phyloP scores from a whole-genome alignment of 768 basidiomycete species.

The Tricholoma furcatifolium region DNA sequence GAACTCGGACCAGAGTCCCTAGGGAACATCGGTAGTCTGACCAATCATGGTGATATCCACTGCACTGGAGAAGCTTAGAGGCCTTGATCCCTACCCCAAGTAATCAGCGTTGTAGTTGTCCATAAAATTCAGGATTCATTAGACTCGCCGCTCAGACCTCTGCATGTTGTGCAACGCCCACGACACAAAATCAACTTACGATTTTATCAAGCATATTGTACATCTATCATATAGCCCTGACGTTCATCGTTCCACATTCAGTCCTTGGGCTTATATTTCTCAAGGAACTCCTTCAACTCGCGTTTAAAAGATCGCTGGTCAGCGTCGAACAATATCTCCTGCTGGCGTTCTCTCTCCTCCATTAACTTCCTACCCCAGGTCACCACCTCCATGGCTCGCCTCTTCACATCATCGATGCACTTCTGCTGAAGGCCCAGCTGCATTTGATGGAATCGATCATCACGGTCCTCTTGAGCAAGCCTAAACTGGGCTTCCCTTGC shows the following conservation, averaged over 20 bases:
- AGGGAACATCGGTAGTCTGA: too few relatives aligned
- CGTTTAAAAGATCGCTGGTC: neutral
- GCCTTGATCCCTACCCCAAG: too few relatives aligned
- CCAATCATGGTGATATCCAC: too few relatives aligned
- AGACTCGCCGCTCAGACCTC: too few relatives aligned
- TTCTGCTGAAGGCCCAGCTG: neutral
- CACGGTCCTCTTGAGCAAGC: neutral
- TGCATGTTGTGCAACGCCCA: too few relatives aligned
- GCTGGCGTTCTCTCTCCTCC: neutral
- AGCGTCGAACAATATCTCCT: neutral
- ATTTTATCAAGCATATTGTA: too few relatives aligned
- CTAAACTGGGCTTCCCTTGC: neutral
- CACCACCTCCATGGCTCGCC: neutral
- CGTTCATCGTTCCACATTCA: neutral
- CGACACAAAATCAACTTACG: too few relatives aligned
- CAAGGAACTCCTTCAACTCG: constrained; percentile 1
- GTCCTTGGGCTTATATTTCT: neutral
- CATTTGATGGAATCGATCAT: neutral
- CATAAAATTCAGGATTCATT: too few relatives aligned
- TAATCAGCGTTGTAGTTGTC: too few relatives aligned
- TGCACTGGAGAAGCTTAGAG: too few relatives aligned
- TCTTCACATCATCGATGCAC: constrained; percentile 4
- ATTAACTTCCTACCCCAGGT: constrained; percentile 2
- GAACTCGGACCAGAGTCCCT: too few relatives aligned
- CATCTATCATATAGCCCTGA: too few relatives aligned